Evolutionary conservation across 192 early-diverging fungal species (phyloP), one percentile per base, ranked within the genome.

Genomic region (Rhizoclosmatium globosum): DNA sequence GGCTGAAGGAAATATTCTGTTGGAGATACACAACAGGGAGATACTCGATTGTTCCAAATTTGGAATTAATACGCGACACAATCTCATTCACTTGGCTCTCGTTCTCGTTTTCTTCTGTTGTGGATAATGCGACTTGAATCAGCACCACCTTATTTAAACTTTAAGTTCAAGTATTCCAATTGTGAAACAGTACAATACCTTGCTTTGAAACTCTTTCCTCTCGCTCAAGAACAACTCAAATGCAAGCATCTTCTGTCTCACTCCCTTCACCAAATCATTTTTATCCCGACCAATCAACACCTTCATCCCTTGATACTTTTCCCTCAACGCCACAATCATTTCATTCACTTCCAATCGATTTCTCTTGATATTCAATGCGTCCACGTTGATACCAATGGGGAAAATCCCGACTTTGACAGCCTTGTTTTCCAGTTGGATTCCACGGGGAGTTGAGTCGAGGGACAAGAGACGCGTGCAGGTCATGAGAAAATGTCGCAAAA

Each of bases 61-160:
- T 89, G 1, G 95, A 94, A 86, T 98, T 97, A 78, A 99, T 95
- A 11, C 96, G 88, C 31, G 94, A 90, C 3, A 98, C 97, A 9
- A 97, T 93, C 75, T 98, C 95, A 64, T 92, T 91, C 13, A 96
- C 94, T 62, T 96, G 92, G 45, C 88, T 90, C 73, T 97, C 92
- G 31, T 92, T 81, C 79, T 97, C 95, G 85, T 98, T 97, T 71
- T 94, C 92, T 78, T 97, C 95, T 4, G 94, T 89, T 0, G 97
- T 97, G 6, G 96, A 94, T 48, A 97, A 84, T 2, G 95, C 95
- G 13, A 99, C 95, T 85, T 99, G 97, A 67, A 98, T 97, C 70
- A 99, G 82, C 15, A 97, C 95, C 1, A 96, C 94, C 89, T 91
- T 82, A 19, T n/a, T n/a, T 11, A 59, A n/a, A 50, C 9, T 48